Conservation (phyloP, 371 early-diverging fungal species). For the Mucor mucedo region DNA sequence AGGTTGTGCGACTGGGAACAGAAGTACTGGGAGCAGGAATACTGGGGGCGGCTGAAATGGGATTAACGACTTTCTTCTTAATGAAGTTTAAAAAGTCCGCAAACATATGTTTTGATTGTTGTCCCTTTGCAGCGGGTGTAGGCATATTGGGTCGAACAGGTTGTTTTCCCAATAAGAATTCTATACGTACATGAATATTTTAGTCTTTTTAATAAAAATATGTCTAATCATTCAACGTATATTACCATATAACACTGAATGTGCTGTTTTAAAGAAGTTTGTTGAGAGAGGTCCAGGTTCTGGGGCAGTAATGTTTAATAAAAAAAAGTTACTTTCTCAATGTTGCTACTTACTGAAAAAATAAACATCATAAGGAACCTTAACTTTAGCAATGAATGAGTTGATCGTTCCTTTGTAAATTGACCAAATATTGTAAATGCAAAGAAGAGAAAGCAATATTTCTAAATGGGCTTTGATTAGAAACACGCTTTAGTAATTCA, state of each 20-base stretch:
- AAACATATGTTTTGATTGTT: too few species aligned
- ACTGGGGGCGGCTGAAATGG: too few species aligned
- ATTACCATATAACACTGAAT: too few species aligned
- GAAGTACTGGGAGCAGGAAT: neutral
- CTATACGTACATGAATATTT: too few species aligned
- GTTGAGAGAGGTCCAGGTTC: slow-evolving; percentile 10
- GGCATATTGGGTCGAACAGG: too few species aligned
- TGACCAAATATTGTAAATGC: slow-evolving; percentile 8
- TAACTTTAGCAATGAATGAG: neutral
- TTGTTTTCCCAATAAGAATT: too few species aligned
- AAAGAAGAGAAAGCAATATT: neutral
- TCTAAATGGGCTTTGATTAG: neutral
- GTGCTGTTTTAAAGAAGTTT: neutral
- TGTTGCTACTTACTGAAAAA: slow-evolving; percentile 3
- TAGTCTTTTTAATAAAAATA: too few species aligned
- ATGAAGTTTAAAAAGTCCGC: too few species aligned
- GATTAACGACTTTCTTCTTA: too few species aligned
- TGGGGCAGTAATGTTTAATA: neutral
- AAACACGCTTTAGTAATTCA: neutral
- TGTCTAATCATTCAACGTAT: too few species aligned
- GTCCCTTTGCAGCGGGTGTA: too few species aligned
- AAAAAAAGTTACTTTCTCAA: neutral
- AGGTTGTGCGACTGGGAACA: neutral
- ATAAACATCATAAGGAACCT: slow-evolving; percentile 1
- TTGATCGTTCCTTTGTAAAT: neutral